Evolutionary conservation across 148 eudicot genomes (phyloP), one percentile per base, ranked within the genome.

Genomic region (Rheum nobile): DNA sequence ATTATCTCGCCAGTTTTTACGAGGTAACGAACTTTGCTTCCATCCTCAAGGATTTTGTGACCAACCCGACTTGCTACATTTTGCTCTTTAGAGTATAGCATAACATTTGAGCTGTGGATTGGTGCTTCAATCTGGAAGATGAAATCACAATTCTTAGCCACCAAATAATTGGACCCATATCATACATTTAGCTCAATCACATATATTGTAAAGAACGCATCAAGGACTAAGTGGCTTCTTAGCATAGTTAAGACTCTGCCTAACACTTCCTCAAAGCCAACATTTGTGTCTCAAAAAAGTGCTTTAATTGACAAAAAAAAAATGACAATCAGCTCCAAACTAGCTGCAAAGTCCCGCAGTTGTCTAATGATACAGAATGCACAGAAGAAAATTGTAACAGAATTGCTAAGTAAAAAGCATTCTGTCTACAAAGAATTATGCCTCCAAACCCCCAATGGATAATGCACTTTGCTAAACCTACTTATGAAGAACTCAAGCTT

Each of bases 101-200:
- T 95, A 59, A 95, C 96, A 71, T 95, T 95, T 29, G 98, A 95
- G 85, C 98, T 95, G 86, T 95, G 98, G 72, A 95, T 77, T 2
- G 97, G 92, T 57, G 85, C 98, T 81, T 91, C 97, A 24, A 95
- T 83, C 98, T 95, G 86, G 73, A 80, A 57, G 59, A 42, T 2
- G 52, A 55, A 39, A 24, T 6, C 13, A 44, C 41, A 42, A 28
- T 31, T 32, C 43, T 67, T 67, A 67, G 43, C 5, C 42, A 24
- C 32, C 65, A 57, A 24, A 57, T 50, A 19, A 7, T 50, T n/a
- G n/a, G n/a, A n/a, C n/a, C n/a, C n/a, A 19, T 50, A 50, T n/a
- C 55, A 17, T 48, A n/a, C 55, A 48, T 16, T 3, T 19, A 2
- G 16, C 46, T 43, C 16, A 11, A 11, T 46, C 4, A 46, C 52